Conservation (phyloP, 1,139 yeast species). For the Sugiyamaella paludigena region DNA sequence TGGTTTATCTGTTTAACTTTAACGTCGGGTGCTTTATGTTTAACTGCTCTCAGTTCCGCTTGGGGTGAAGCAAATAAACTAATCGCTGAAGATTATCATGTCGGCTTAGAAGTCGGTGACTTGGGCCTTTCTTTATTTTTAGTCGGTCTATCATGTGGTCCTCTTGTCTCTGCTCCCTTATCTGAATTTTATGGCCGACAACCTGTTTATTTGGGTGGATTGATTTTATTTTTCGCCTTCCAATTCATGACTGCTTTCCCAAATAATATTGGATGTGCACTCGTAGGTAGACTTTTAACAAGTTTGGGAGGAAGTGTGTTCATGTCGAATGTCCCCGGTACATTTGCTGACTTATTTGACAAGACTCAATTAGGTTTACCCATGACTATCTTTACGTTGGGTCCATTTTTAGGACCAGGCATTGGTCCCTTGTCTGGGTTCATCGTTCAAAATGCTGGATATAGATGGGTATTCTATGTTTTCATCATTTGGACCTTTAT, state of each 20-base stretch:
- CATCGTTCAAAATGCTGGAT: conserved; percentile 51
- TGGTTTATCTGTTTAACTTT: conserved; percentile 55
- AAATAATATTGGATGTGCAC: conserved; percentile 56
- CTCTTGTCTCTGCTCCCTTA: conserved; percentile 67
- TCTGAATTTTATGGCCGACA: conserved; percentile 73
- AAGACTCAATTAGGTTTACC: conserved; percentile 62
- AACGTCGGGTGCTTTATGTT: conserved; percentile 47
- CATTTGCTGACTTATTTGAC: conserved; percentile 63
- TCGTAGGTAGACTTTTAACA: conserved; percentile 63
- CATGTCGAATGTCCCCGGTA: conserved; percentile 74
- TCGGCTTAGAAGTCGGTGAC: conserved; percentile 57
- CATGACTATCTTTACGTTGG: conserved; percentile 65
- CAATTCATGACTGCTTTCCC: conserved; percentile 68
- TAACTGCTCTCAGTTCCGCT: conserved; percentile 52
- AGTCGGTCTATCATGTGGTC: conserved; percentile 67
- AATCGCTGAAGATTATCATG: conserved; percentile 49
- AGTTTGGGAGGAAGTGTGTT: conserved; percentile 73
- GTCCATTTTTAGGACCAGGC: conserved; percentile 75
- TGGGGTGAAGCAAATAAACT: conserved; percentile 55
- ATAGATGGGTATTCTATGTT: conserved; percentile 62
- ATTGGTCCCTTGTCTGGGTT: conserved; percentile 74
- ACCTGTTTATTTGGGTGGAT: conserved; percentile 58
- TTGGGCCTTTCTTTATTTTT: conserved; percentile 66
- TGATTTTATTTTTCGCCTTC: conserved; percentile 55
- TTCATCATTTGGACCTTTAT: conserved; percentile 65